Conservation (phyloP, 1,284 basidiomycete species). For the Neonothopanus nambi region DNA sequence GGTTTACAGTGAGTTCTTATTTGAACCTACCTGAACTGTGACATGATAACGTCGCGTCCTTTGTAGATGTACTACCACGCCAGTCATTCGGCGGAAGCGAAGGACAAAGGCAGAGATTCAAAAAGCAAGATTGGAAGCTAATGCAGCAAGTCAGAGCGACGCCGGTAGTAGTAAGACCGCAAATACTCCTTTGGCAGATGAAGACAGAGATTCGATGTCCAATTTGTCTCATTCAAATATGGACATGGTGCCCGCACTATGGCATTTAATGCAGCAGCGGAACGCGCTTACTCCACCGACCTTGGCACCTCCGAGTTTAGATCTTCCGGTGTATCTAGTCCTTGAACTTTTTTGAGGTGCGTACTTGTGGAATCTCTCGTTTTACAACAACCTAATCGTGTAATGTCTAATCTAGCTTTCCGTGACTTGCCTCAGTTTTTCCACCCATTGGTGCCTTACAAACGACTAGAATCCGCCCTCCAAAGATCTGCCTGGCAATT, state of each 20-base stretch:
- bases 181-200: neutral
- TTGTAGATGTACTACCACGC: slow-evolving; percentile 9
- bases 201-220: neutral
- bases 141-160: neutral
- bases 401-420: neutral
- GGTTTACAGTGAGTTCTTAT: slow-evolving; percentile 1
- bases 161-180: neutral
- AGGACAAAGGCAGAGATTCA: slow-evolving; percentile 1
- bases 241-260: neutral
- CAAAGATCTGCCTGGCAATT: neutral
- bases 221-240: too few species aligned
- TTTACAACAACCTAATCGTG: neutral
- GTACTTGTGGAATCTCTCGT: neutral
- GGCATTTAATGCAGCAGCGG: neutral
- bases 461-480: neutral
- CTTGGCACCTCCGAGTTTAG: neutral
- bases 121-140: neutral
- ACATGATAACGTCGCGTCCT: too few species aligned
- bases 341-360: neutral
- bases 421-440: neutral
- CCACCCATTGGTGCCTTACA: neutral
- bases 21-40: neutral
- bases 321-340: neutral
- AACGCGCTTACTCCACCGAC: neutral
- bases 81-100: slow-evolving; percentile 7